Evolutionary conservation across 1,284 basidiomycete genomes (phyloP), one percentile per base, ranked within the genome.

Genomic region (Cronartium ribicola): DNA sequence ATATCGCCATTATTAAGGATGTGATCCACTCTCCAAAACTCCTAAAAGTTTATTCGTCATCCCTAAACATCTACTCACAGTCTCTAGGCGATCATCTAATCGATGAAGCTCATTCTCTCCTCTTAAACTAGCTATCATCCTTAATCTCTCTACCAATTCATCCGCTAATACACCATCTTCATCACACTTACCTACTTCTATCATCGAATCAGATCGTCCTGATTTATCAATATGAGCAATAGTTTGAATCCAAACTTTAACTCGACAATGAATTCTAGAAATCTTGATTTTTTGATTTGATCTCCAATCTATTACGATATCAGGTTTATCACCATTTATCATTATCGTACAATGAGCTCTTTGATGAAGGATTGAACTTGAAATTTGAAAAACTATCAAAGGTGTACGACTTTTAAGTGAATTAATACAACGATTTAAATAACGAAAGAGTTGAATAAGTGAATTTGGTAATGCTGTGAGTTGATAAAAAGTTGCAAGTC

Each of bases 271-370:
- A 6, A 20, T 55, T 20, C 51, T 55, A 55, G 14, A 55, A 55
- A 55, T n/a, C 13, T 55, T 55, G 4, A 55, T 55, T 11, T 55
- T 55, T n/a, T 55, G 14, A n/a, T 10, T 5, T 20, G 7, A n/a
- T 55, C 10, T 20, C 51, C 51, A 55, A 55, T 55, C 17, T 7
- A 55, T 55, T 2, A 55, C 17, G 5, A 55, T 7, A 20, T 55
- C 51, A 20, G 51, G 51, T 55, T n/a, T 55, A 6, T 55, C 51
- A 7, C 51, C 51, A 55, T 55, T 55, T 29, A 55, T 55, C 51
- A 55, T 55, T 20, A 55, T 13, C 4, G 8, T 7, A 55, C 51
- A 55, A 20, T 20, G n/a, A n/a, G 14, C 51, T 7, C 13, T 20
- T 55, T 55, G 51, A 20, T 20, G 11, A 55, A 20, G 29, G 2